Evolutionary conservation across 208 protist species (phyloP).

Genomic region (Acanthamoeba rhysodes): DNA sequence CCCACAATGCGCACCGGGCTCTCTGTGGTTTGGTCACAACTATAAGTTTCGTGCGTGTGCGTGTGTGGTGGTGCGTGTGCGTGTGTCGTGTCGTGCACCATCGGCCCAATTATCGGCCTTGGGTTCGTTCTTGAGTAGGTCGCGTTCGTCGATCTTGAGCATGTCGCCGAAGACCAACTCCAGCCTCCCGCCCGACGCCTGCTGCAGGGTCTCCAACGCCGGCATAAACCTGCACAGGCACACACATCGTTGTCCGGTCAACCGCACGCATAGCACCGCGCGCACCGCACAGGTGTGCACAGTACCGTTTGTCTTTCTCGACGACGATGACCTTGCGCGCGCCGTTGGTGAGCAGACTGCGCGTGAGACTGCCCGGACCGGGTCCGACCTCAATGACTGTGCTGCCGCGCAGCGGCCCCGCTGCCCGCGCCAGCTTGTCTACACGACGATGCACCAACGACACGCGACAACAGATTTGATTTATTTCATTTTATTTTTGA

Average conservation of each 20-base stretch:
- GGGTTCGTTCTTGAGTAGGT: slow-evolving; percentile 53
- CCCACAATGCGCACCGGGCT: slow-evolving; percentile 41
- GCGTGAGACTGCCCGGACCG: slow-evolving; percentile 67
- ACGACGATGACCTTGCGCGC: slow-evolving; percentile 70
- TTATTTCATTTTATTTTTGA: not conserved
- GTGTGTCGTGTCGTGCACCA: slow-evolving; percentile 7
- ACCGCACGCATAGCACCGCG: too few relatives aligned
- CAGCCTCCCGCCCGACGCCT: not conserved
- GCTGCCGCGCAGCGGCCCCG: not conserved
- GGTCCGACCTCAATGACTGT: slow-evolving; percentile 67
- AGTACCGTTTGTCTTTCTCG: slow-evolving; percentile 69
- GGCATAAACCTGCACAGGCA: not conserved
- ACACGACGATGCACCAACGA: too few relatives aligned
- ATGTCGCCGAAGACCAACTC: slow-evolving; percentile 44
- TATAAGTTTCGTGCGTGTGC: too few relatives aligned
- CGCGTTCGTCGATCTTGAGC: slow-evolving; percentile 48
- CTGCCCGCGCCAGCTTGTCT: slow-evolving; percentile 54
- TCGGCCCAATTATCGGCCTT: slow-evolving; percentile 20
- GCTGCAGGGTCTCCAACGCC: slow-evolving; percentile 40
- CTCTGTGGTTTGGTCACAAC: not conserved
- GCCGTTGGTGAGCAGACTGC: slow-evolving; percentile 65
- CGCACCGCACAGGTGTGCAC: too few relatives aligned
- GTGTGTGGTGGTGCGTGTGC: too few relatives aligned
- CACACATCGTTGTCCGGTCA: not conserved
- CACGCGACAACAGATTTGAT: not conserved